Conservation (phyloP, 495 filamentous ascomycete genomes). For the Penicillium pancosmium region DNA sequence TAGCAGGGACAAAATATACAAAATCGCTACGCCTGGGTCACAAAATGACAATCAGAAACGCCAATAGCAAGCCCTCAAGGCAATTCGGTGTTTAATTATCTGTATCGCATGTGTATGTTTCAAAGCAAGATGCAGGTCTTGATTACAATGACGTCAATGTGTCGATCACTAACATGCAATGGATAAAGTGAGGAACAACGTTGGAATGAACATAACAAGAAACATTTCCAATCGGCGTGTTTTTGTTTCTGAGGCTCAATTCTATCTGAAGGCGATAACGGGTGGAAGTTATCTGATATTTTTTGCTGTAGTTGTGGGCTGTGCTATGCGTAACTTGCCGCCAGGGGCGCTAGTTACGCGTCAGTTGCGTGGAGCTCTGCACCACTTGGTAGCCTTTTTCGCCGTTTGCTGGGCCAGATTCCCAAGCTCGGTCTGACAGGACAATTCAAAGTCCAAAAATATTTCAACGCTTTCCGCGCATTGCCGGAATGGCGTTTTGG, state of each 20-base stretch:
- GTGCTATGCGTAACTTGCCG: background rate
- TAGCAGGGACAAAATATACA: too few relatives aligned
- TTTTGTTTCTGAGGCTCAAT: too few relatives aligned
- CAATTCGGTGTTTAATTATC: too few relatives aligned
- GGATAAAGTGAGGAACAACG: background rate
- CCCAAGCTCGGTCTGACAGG: background rate
- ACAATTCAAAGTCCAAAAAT: background rate
- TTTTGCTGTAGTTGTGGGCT: background rate
- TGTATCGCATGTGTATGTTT: too few relatives aligned
- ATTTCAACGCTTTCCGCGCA: too few relatives aligned
- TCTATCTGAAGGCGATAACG: too few relatives aligned
- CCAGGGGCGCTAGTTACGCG: constrained; percentile 9
- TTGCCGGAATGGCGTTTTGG: too few relatives aligned
- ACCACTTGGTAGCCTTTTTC: background rate
- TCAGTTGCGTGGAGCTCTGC: constrained; percentile 11
- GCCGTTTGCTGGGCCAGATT: background rate
- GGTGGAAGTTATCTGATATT: background rate
- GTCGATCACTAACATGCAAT: background rate
- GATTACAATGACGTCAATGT: background rate
- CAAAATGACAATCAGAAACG: too few relatives aligned
- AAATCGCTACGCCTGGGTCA: too few relatives aligned
- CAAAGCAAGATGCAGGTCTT: background rate
- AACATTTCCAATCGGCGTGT: background rate
- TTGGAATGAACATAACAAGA: background rate
- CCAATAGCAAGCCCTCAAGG: too few relatives aligned